Evolutionary conservation across 345 rosid genomes (phyloP), one percentile per base, ranked within the genome.

Genomic region (Corchorus olitorius): DNA sequence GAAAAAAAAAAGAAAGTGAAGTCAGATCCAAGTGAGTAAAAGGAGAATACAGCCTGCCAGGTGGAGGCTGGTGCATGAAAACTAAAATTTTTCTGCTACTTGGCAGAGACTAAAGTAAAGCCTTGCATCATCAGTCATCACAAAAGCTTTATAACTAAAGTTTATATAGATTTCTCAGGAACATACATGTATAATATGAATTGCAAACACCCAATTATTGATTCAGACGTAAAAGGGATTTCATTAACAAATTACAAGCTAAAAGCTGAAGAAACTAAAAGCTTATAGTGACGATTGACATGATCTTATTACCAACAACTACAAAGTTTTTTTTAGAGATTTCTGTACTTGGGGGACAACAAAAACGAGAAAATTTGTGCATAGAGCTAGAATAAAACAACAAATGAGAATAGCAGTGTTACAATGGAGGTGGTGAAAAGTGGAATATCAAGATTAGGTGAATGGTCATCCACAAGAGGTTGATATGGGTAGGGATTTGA

Each of bases 401-500:
- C 35, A 68, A 76, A 63, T 14, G 62, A 71, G 17, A 80, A 0
- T 7, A 80, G 6, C 73, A 78, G 62, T 6, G 79, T 45, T 64
- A 75, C 0, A 52, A 63, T 27, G 56, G 65, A 80, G 45, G 78
- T 13, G n/a, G 76, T 39, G 41, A 17, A 12, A 64, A 33, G 9
- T 20, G 82, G 70, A 7, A 70, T 48, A 53, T 20, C 45, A 17
- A 56, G 54, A n/a, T 53, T 7, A 34, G 66, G 19, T 41, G 80
- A 81, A 55, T 27, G 19, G 76, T 65, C 72, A 1, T 72, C 75
- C 27, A 27, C 27, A 2, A 20, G 52, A 5, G 83, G 81, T 2
- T 55, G 1, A 16, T 80, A 82, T 45, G 61, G 79, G 20, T 49
- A 62, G 15, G 78, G 66, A 69, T 39, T 53, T 45, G 87, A 78